These are phyloP conservation scores for Fistulinella prunicolor DNA, from an alignment of 768 basidiomycete species.

Conservation along the genomic window DNA sequence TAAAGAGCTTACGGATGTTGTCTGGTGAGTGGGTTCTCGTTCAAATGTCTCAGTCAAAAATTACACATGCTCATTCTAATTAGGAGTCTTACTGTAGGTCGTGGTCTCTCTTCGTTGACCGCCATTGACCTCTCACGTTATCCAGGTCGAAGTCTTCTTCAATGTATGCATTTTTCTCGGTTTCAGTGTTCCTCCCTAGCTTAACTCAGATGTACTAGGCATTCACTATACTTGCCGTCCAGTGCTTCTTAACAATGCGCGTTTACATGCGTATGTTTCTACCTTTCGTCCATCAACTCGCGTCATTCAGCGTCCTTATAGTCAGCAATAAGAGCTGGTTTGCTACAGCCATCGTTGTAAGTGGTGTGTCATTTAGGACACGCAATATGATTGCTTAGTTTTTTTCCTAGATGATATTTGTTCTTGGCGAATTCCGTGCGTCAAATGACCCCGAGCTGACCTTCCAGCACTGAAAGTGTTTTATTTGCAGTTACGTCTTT, in stretches of 20 bases:
- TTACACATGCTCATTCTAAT: neutral
- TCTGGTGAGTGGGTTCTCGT: constrained; percentile 36
- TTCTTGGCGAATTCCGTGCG: constrained; percentile 39
- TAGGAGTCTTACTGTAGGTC: constrained; percentile 21
- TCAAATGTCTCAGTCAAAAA: too few relatives aligned
- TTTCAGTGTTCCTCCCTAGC: neutral
- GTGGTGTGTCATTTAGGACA: neutral
- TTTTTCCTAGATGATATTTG: constrained; percentile 23
- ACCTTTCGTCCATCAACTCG: neutral
- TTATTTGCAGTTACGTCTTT: constrained; percentile 27
- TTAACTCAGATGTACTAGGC: constrained; percentile 13
- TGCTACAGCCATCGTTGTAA: constrained; percentile 31
- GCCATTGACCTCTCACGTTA: neutral
- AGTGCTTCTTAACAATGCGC: constrained; percentile 50
- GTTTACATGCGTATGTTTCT: constrained; percentile 43
- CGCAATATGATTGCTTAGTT: neutral
- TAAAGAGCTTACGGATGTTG: constrained; percentile 23
- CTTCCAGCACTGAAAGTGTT: neutral
- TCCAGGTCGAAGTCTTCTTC: constrained; percentile 48
- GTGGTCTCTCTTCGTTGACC: too few relatives aligned
- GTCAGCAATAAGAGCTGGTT: constrained; percentile 45
- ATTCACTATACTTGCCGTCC: constrained; percentile 49
- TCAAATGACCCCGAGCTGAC: neutral
- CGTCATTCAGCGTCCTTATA: constrained; percentile 24
- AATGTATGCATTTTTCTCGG: constrained; percentile 33